Conservation (phyloP, 495 filamentous ascomycete species). For the Copromyces sp. region DNA sequence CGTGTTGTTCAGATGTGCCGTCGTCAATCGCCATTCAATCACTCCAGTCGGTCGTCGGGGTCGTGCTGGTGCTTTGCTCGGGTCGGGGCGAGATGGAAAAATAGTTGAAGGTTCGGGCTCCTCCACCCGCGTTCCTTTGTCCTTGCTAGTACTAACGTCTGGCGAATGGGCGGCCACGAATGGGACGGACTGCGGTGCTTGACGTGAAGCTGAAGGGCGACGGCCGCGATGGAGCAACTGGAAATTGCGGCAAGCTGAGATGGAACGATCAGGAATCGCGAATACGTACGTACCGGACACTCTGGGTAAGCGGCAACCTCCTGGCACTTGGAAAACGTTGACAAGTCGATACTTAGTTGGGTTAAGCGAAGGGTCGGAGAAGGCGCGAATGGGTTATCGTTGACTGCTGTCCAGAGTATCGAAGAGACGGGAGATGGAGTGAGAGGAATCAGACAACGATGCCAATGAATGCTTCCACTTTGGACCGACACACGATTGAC, state of each 20-base stretch:
- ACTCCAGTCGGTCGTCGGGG: not conserved
- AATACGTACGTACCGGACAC: not conserved
- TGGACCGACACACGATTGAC: not conserved
- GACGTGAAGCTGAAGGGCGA: not conserved
- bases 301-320: not conserved
- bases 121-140: not conserved
- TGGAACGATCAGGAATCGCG: not conserved
- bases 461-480: not conserved
- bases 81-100: not conserved
- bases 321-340: not conserved
- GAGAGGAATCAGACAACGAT: not conserved
- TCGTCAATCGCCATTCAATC: not conserved
- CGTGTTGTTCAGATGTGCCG: not conserved
- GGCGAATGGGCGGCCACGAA: not conserved
- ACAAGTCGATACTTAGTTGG: not conserved
- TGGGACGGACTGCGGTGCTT: not conserved
- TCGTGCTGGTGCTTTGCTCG: not conserved
- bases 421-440: not conserved
- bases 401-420: not conserved
- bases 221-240: not conserved
- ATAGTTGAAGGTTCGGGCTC: not conserved
- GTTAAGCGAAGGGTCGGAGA: not conserved
- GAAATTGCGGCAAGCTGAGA: not conserved
- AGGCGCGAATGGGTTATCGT: not conserved
- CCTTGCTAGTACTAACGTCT: not conserved